Base-by-base conservation (phyloP, 176 grass and related monocot genomes). In the Chloris gayana region DNA sequence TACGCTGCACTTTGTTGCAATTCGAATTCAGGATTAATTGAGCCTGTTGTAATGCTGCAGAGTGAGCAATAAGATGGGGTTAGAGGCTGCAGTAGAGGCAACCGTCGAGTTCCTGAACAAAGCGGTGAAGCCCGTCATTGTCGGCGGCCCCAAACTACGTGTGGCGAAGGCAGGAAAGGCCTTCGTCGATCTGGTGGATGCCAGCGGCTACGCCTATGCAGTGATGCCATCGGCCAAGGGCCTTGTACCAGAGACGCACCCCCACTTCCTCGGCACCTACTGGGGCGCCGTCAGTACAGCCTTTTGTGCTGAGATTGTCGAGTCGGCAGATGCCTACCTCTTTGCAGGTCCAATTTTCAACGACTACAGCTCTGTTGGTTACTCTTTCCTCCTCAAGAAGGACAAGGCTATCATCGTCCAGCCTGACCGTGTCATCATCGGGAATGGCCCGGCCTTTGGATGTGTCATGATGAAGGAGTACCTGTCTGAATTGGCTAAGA, bases 151-250 rank as follows among this genome's bases (percentile, higher is more conserved):
- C 30, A 97, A 97, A 70, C 57, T 97, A 64, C 94, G 91, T 12
- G 90, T 93, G 68, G 88, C 91, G 0, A 93, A 93, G 81, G 73
- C 94, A 34, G 32, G 66, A 14, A 80, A 93, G 82, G 85, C 88
- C 49, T 97, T 97, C 45, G 69, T 74, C 0, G 69, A 91, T 29
- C 88, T 97, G 19, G 88, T 84, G 25, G 88, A 87, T 37, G 81
- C 88, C 39, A 87, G 86, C 1, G 94, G 94, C 17, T 97, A 93
- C 51, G 88, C 94, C 11, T 83, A 93, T 24, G 88, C 88, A 8
- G 84, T 91, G 56, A 97, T 93, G 94, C 94, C 94, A 6, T 93
- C 94, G 4, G 91, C 90, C 62, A 97, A 97, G 91, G 94, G 94
- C 7, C 81, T 97, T 31, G 94, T 93, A 42, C 94, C 91, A 4